Conservation (phyloP, 352 stramenopile species). For the Pilasporangium apinafurcum region DNA sequence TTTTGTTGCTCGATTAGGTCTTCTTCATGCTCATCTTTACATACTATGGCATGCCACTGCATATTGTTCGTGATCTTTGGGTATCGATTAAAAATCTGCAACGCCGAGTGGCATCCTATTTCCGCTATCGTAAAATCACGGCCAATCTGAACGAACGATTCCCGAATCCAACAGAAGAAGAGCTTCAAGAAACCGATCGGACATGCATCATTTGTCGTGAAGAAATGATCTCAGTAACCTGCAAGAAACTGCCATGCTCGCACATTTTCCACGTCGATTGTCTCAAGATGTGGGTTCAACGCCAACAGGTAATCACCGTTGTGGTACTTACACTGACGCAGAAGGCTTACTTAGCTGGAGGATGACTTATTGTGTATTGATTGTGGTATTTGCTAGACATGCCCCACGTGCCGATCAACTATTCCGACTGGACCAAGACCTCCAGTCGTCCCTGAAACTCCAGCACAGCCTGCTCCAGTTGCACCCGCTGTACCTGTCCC, state of each 20-base stretch:
- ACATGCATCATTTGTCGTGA: slow-evolving; percentile 97
- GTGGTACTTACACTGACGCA: not conserved
- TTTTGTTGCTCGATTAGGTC: slow-evolving; percentile 40
- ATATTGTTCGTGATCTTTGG: slow-evolving; percentile 97
- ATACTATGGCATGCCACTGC: slow-evolving; percentile 96
- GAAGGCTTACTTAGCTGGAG: not conserved
- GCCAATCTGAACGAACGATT: slow-evolving; percentile 96
- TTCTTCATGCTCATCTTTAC: slow-evolving; percentile 98
- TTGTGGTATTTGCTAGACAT: slow-evolving; percentile 51
- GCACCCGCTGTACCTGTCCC: slow-evolving; percentile 4
- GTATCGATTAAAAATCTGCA: slow-evolving; percentile 87
- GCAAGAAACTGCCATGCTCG: slow-evolving; percentile 96
- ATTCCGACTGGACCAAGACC: slow-evolving; percentile 81
- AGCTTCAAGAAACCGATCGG: slow-evolving; percentile 89
- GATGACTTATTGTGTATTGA: not conserved
- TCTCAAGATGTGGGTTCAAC: slow-evolving; percentile 98
- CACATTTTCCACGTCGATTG: slow-evolving; percentile 98
- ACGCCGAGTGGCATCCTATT: slow-evolving; percentile 78
- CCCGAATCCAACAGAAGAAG: slow-evolving; percentile 90
- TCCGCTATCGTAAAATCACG: slow-evolving; percentile 93
- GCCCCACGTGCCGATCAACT: slow-evolving; percentile 94
- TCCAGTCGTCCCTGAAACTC: slow-evolving; percentile 24
- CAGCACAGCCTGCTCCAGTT: slow-evolving; percentile 11
- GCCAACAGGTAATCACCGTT: slow-evolving; percentile 83
- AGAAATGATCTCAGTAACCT: slow-evolving; percentile 83